Conservation (phyloP, 345 rosid genomes). For the Bretschneidera sinensis region DNA sequence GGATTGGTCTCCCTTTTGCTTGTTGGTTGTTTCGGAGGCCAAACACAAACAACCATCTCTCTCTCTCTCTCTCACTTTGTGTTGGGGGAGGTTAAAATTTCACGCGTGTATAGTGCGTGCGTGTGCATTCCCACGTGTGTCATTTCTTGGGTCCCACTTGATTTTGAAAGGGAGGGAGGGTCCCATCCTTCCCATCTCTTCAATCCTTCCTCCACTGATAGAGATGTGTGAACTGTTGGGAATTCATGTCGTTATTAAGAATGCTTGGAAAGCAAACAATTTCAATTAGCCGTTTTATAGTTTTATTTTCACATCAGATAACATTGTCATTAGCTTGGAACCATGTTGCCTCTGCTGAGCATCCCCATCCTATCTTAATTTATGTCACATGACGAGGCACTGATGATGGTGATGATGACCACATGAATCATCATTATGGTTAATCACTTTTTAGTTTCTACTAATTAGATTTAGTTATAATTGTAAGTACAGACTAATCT, state of each 20-base stretch:
- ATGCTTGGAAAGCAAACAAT: background rate
- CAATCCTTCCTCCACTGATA: background rate
- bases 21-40: conserved; percentile 53
- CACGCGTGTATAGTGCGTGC: no score
- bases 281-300: no score
- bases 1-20: conserved; percentile 13
- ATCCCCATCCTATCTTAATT: no score
- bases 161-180: background rate
- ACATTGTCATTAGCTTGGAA: no score
- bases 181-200: background rate
- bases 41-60: conserved; percentile 24
- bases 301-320: no score
- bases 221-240: background rate
- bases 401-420: background rate
- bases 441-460: background rate
- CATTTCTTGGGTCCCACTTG: background rate
- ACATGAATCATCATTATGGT: background rate
- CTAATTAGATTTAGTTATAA: background rate
- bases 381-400: background rate
- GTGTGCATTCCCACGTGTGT: background rate
- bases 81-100: no score
- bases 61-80: background rate
- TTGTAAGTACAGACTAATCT: background rate
- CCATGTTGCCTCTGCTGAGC: no score
- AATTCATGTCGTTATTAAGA: no score